Evolutionary conservation across 2,329 filamentous ascomycete species (phyloP).

Genomic region (Epichloe typhina): DNA sequence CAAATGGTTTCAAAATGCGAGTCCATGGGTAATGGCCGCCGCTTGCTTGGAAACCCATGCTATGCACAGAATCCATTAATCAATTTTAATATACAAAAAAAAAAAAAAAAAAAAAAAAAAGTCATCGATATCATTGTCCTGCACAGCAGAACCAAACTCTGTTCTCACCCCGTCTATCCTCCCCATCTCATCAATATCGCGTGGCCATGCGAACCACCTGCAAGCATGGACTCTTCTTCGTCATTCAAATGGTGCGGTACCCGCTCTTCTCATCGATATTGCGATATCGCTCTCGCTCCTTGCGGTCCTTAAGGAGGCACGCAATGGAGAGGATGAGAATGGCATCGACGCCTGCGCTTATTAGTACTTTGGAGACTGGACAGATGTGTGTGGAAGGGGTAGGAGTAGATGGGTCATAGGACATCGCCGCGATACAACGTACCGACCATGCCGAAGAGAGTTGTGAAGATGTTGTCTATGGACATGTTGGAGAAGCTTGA

Average conservation of each 20-base stretch:
- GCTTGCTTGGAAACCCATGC: neutral
- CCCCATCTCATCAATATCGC: neutral
- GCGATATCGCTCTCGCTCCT: constrained; percentile 65
- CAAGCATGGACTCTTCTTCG: neutral
- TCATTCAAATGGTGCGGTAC: constrained; percentile 29
- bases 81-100: neutral
- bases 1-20: neutral
- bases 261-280: constrained; percentile 72
- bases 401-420: too few relatives aligned
- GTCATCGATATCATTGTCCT: neutral
- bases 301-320: constrained; percentile 68
- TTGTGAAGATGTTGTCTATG: constrained; percentile 66
- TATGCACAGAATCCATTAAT: neutral
- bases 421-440: constrained; percentile 11
- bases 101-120: neutral
- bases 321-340: constrained; percentile 57
- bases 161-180: neutral
- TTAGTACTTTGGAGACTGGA: constrained; percentile 11
- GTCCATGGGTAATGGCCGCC: too few relatives aligned
- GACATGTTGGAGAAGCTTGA: constrained; percentile 56
- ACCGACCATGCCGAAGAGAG: constrained; percentile 67
- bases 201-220: neutral
- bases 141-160: neutral
- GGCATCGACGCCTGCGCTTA: constrained; percentile 39
- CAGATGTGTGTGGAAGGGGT: constrained; percentile 3